Evolutionary conservation across 768 basidiomycete genomes (phyloP).

Genomic region (Dentipellis fragilis): DNA sequence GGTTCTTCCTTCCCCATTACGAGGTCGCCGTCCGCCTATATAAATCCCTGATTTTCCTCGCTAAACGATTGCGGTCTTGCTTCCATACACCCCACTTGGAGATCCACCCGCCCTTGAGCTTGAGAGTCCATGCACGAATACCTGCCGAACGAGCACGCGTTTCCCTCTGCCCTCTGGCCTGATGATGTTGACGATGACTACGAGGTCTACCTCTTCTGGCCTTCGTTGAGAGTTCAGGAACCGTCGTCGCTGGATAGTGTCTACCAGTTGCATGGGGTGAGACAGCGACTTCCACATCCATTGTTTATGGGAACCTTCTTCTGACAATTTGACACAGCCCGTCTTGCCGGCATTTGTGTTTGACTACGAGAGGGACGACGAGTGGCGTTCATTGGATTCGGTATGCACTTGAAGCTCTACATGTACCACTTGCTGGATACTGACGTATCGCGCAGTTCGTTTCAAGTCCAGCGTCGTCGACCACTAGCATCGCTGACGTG

Average conservation of each 20-base stretch:
- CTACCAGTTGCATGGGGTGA: neutral
- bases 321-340: neutral
- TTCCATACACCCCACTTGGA: neutral
- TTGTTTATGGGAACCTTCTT: too few relatives aligned
- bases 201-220: slow-evolving; percentile 11
- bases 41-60: neutral
- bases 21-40: neutral
- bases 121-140: neutral
- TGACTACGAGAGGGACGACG: neutral
- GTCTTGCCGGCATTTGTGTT: neutral
- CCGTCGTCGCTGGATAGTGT: neutral
- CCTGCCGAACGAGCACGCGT: neutral
- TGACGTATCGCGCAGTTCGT: too few relatives aligned
- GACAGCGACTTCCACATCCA: neutral
- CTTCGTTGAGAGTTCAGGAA: slow-evolving; percentile 4
- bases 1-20: neutral
- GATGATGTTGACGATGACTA: slow-evolving; percentile 10
- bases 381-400: too few relatives aligned
- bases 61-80: neutral
- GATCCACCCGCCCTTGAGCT: neutral
- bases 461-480: too few relatives aligned
- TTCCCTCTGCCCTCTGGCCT: neutral
- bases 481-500: too few relatives aligned
- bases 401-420: too few relatives aligned
- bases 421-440: too few relatives aligned